Percentiles rank a stretch among this genome's conserved stretches.
phyloP scores from a whole-genome alignment of 164 flowering plant genomes.

The Vitis rupestris region DNA sequence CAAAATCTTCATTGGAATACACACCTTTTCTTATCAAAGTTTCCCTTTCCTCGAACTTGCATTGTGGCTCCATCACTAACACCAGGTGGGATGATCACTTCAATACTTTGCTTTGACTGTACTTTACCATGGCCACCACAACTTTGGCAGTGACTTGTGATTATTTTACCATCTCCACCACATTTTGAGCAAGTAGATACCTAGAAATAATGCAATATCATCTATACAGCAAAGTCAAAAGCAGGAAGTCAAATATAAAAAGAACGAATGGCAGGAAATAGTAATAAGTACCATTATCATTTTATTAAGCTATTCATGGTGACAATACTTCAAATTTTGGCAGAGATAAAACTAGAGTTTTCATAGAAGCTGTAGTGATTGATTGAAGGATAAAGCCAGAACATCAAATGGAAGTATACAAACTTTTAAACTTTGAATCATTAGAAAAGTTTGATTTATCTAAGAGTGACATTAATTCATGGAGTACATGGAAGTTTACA shows the following conservation, averaged over 20 bases:
- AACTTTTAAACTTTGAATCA: not conserved
- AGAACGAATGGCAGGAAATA: not conserved
- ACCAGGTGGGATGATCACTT: constrained; percentile 79
- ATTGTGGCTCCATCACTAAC: constrained; percentile 72
- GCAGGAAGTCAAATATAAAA: not conserved
- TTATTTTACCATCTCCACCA: constrained; percentile 71
- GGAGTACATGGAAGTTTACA: not conserved
- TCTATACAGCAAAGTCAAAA: constrained; percentile 6
- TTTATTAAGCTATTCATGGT: not conserved
- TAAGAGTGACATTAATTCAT: not conserved
- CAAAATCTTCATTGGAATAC: not conserved
- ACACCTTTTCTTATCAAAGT: constrained; percentile 69
- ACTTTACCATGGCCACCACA: constrained; percentile 73
- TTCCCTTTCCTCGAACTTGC: constrained; percentile 85
- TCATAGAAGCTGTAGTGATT: too few species aligned
- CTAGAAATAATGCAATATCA: constrained; percentile 31
- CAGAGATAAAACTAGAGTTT: too few species aligned
- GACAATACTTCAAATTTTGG: not conserved
- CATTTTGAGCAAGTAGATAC: constrained; percentile 82
- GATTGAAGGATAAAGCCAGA: too few species aligned
- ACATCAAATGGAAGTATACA: not conserved
- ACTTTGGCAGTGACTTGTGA: constrained; percentile 63
- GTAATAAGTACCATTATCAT: not conserved
- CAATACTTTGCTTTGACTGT: constrained; percentile 43
- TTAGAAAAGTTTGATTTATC: not conserved